Conservation (phyloP, 176 grass and related monocot species). For the Echinochloa phyllopogon region DNA sequence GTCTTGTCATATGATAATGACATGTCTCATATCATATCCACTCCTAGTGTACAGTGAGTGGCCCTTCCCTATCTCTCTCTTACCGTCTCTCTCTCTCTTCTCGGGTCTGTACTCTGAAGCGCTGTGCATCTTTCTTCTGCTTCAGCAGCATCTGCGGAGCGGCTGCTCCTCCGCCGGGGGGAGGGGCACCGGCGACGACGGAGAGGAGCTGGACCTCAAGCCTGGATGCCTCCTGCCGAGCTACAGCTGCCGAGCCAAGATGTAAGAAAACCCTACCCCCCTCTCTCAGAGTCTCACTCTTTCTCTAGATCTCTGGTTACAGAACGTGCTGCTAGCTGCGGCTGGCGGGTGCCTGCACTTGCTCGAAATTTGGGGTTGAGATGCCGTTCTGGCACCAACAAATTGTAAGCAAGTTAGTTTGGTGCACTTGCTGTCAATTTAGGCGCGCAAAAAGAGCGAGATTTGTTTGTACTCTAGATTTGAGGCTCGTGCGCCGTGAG, state of each 20-base stretch:
- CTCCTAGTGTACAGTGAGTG: neutral
- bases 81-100: neutral
- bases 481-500: neutral
- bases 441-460: neutral
- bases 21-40: conserved; percentile 16
- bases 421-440: conserved; percentile 10
- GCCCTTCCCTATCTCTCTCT: neutral
- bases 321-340: neutral
- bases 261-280: conserved; percentile 41
- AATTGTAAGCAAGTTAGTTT: neutral
- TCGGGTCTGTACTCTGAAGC: neutral
- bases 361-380: conserved; percentile 21
- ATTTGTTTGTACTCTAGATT: neutral
- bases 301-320: conserved; percentile 37
- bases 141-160: conserved; percentile 27
- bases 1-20: conserved; percentile 35
- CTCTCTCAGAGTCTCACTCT: neutral
- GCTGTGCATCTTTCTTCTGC: neutral
- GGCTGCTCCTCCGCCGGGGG: neutral
- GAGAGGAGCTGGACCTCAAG: neutral
- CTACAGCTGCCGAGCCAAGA: conserved; percentile 8
- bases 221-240: conserved; percentile 10
- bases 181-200: neutral
- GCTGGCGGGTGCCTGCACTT: neutral
- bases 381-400: neutral